phyloP scores from a whole-genome alignment of 176 grass and related monocot species.

The Triticum turgidum region DNA sequence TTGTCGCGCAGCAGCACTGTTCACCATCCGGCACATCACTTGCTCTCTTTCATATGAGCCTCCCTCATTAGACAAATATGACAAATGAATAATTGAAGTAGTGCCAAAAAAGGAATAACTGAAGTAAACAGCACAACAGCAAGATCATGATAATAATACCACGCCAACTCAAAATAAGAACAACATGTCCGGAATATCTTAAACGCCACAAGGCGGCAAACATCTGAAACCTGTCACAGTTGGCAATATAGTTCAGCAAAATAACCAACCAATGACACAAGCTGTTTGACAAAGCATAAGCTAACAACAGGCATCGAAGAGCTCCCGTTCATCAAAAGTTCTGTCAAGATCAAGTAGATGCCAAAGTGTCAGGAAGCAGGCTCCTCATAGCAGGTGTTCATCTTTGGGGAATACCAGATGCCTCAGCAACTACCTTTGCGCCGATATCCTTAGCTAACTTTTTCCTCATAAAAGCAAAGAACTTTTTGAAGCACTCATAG shows the following conservation, averaged over 20 bases:
- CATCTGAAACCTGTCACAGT: background rate
- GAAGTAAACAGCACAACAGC: background rate
- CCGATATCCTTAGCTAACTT: background rate
- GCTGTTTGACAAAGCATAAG: background rate
- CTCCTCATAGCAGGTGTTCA: background rate
- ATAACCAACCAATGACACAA: background rate
- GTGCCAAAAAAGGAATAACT: background rate
- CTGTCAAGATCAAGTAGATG: background rate
- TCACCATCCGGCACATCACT: background rate
- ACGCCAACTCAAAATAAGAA: background rate
- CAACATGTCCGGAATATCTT: background rate
- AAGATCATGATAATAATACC: background rate
- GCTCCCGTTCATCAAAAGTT: background rate
- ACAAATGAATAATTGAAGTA: background rate
- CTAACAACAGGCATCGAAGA: background rate
- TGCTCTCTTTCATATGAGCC: too few species aligned
- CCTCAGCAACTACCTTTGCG: background rate
- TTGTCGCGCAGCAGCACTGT: background rate
- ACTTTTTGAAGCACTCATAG: background rate
- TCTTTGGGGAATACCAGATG: slow-evolving; percentile 1
- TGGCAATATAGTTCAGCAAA: background rate
- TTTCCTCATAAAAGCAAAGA: background rate
- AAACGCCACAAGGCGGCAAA: background rate
- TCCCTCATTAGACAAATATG: background rate
- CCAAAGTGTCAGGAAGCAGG: background rate